Conservation (phyloP, 257 asterid species). For the Solanum appendiculatum region DNA sequence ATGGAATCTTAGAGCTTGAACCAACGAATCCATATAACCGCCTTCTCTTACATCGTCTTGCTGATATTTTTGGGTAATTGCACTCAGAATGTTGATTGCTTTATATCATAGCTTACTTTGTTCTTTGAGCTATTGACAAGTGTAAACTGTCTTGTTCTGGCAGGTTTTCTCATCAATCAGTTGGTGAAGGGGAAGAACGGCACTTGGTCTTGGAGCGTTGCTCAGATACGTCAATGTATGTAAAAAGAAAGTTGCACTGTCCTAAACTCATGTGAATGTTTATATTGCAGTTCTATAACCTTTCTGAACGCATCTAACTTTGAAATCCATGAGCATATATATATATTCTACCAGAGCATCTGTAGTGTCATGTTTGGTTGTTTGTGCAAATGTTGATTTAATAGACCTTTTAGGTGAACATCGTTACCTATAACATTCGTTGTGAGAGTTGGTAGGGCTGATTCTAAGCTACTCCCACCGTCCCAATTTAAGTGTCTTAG, state of each 20-base stretch:
- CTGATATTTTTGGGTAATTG: constrained; percentile 78
- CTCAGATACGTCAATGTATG: constrained; percentile 73
- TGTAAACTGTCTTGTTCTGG: constrained; percentile 10
- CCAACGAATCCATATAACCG: constrained; percentile 82
- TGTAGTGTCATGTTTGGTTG: neutral
- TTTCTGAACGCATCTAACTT: neutral
- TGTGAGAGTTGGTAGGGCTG: neutral
- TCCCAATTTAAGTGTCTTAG: neutral
- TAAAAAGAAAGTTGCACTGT: constrained; percentile 9
- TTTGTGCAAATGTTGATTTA: neutral
- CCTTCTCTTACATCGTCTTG: constrained; percentile 81
- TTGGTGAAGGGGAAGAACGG: constrained; percentile 85
- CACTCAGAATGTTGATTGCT: neutral
- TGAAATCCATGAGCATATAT: neutral
- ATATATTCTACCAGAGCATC: neutral
- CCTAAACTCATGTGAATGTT: neutral
- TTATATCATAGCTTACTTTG: neutral
- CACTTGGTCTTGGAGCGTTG: constrained; percentile 78
- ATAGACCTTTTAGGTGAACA: neutral
- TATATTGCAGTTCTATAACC: neutral
- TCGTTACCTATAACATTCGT: neutral
- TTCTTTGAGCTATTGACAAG: neutral
- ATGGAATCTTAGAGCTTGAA: constrained; percentile 65
- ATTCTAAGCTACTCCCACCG: neutral
- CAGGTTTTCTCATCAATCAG: constrained; percentile 87